phyloP scores from a whole-genome alignment of 352 stramenopile species.

The Aphanomyces invadans region DNA sequence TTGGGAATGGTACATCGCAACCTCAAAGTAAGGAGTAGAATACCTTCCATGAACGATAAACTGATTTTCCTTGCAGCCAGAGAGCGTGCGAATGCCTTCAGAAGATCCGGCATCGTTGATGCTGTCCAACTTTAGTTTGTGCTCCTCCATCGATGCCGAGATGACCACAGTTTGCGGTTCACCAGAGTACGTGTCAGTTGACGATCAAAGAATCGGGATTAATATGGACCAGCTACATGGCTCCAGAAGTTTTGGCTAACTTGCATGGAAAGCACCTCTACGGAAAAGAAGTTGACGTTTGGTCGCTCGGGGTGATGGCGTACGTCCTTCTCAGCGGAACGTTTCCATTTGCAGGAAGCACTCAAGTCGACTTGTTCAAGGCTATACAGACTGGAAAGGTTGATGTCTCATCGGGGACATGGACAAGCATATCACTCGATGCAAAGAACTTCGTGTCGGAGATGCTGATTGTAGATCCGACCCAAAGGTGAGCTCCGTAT shows the following conservation, averaged over 20 bases:
- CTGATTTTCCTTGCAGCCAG: background rate
- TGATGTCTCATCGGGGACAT: background rate
- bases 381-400: background rate
- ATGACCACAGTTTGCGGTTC: background rate
- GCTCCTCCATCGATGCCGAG: background rate
- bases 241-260: conserved; percentile 11
- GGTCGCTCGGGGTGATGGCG: conserved; percentile 5
- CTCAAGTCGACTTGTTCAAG: conserved; percentile 1
- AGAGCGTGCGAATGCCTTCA: background rate
- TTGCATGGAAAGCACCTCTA: background rate
- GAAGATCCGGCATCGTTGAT: background rate
- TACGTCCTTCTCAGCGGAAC: conserved; percentile 4
- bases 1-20: conserved; percentile 40
- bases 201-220: background rate
- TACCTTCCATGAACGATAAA: background rate
- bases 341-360: background rate
- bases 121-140: conserved; percentile 2
- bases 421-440: background rate
- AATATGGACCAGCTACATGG: background rate
- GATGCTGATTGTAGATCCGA: conserved; percentile 1
- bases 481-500: background rate
- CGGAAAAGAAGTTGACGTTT: conserved; percentile 2
- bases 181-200: conserved; percentile 11
- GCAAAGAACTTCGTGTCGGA: conserved; percentile 6
- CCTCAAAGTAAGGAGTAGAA: background rate